Base-by-base conservation (phyloP, 2,329 filamentous ascomycete genomes). In the Zymoseptoria brevis region DNA sequence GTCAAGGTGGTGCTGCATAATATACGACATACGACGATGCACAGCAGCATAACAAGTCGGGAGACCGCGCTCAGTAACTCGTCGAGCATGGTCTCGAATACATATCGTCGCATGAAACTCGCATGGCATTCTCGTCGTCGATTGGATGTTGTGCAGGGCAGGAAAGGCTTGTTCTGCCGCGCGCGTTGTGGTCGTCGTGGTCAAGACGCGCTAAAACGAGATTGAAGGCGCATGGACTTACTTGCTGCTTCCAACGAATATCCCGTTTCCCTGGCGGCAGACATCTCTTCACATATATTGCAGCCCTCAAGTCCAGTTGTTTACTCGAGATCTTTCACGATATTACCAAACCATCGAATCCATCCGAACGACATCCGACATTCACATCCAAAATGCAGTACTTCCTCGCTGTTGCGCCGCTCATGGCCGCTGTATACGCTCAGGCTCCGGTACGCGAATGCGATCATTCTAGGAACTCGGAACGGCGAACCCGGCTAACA, bases 331-430 rank as follows among this genome's bases (percentile, higher is more conserved):
- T 26, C 26, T 57, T 50, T 29, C 26, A 51, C 30, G 30, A 16
- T 26, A 53, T 19, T 13, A 29, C 16, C 19, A 26, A 24, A 50
- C 51, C 19, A 21, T n/a, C 29, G 29, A 56, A 50, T 49, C 50
- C 19, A 55, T 22, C 53, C 13, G 16, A 55, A 51, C 54, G 19
- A 60, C 69, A 29, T 29, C 16, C 35, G 16, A 45, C 13, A 45
- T 45, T n/a, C 35, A 45, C 35, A 16, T 45, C 35, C 73, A 77
- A 70, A 41, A 81, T 81, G 78, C 79, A 75, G 72, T 69, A 72
- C 70, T 64, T 76, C 65, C 60, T 80, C 70, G 60, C 78, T 67
- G 57, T 67, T 64, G 74, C 67, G 72, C 76, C 70, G 66, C 77
- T 74, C 72, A 74, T 70, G 63, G 77, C 74, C 58, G 68, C 76